Conservation (phyloP, 345 rosid genomes). For the Excoecaria agallocha region DNA sequence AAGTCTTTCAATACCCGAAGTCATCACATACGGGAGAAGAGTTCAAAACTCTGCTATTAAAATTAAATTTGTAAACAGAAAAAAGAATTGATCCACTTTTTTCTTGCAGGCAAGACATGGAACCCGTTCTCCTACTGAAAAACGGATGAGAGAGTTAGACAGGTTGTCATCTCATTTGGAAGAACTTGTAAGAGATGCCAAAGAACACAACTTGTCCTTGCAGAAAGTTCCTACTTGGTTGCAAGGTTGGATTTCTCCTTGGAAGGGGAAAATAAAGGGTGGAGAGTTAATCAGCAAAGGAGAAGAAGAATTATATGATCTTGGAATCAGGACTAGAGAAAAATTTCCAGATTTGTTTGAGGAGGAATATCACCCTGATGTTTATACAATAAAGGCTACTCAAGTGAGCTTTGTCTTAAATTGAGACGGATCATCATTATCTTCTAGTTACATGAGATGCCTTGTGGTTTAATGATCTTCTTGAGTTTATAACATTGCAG, state of each 20-base stretch:
- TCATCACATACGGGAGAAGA: neutral
- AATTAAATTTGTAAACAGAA: neutral
- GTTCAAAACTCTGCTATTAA: neutral
- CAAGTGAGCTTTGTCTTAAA: conserved; percentile 47
- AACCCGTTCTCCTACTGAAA: conserved; percentile 92
- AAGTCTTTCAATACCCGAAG: neutral
- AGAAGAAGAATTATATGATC: conserved; percentile 73
- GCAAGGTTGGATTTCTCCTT: conserved; percentile 70
- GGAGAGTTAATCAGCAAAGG: conserved; percentile 76
- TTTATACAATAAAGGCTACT: conserved; percentile 69
- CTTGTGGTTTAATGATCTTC: neutral
- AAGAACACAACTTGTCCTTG: conserved; percentile 38
- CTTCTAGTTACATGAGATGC: neutral
- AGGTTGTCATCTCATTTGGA: conserved; percentile 56
- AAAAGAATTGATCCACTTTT: neutral
- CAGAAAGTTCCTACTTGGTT: conserved; percentile 71
- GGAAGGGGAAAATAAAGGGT: conserved; percentile 79
- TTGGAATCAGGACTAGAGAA: conserved; percentile 71
- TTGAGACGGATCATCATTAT: neutral
- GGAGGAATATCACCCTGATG: conserved; percentile 85
- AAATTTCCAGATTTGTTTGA: conserved; percentile 66
- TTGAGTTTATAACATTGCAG: neutral
- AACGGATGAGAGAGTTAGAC: conserved; percentile 72
- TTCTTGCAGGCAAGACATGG: conserved; percentile 83
- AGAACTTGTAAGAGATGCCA: conserved; percentile 54